A percentile compares a stretch with the other conserved stretches of the same genome.
Evolutionary conservation across 164 flowering plant species (phyloP).

Genomic region (Aristolochia contorta): DNA sequence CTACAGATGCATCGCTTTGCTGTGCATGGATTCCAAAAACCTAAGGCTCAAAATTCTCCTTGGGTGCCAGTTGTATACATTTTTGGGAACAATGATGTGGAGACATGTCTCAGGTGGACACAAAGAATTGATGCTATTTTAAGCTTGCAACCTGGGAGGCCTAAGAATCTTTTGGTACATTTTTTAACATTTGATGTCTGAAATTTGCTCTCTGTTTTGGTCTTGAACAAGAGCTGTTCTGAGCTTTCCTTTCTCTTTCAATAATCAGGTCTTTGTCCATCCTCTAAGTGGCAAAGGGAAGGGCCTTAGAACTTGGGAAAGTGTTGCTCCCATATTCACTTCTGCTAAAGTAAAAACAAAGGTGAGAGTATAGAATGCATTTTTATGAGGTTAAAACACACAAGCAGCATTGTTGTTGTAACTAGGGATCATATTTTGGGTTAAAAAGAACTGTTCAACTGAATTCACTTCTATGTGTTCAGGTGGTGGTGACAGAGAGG

Average conservation of each 20-base stretch:
- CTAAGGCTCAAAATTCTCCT: slow-evolving; percentile 37
- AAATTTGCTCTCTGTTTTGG: too few relatives aligned
- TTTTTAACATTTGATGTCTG: neutral
- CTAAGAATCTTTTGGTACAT: slow-evolving; percentile 76
- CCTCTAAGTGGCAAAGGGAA: slow-evolving; percentile 82
- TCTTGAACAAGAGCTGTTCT: slow-evolving; percentile 1
- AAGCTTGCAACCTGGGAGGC: slow-evolving; percentile 44
- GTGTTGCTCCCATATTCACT: slow-evolving; percentile 67
- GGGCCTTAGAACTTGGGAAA: slow-evolving; percentile 71
- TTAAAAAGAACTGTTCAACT: neutral
- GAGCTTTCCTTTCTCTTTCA: slow-evolving; percentile 12
- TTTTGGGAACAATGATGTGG: slow-evolving; percentile 59
- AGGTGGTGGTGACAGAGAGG: slow-evolving; percentile 79
- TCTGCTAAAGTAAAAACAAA: slow-evolving; percentile 72
- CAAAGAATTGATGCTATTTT: slow-evolving; percentile 36
- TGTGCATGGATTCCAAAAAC: slow-evolving; percentile 53
- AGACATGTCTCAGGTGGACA: slow-evolving; percentile 62
- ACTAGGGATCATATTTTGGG: neutral
- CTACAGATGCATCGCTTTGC: slow-evolving; percentile 73
- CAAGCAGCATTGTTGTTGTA: neutral
- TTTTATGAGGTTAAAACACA: too few relatives aligned
- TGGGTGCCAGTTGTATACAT: slow-evolving; percentile 40
- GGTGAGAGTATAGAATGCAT: slow-evolving; percentile 25
- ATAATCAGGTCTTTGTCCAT: slow-evolving; percentile 71
- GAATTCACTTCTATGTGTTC: slow-evolving; percentile 3